Evolutionary conservation across 768 basidiomycete species (phyloP).

Genomic region (Coprinopsis marcescibilis): DNA sequence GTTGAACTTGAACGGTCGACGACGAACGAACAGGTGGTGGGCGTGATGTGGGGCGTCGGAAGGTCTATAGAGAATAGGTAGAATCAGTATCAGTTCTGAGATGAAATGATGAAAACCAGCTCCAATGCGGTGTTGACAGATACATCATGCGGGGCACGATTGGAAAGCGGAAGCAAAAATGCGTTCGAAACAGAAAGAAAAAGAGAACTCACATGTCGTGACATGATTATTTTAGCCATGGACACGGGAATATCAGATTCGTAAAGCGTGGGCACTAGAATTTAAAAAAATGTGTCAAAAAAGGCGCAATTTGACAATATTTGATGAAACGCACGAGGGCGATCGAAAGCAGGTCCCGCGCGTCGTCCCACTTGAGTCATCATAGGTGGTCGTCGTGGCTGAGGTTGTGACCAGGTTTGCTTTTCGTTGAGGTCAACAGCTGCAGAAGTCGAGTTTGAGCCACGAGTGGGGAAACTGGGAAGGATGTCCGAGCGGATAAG

Average conservation of each 20-base stretch:
- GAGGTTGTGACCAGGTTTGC: conserved; percentile 9
- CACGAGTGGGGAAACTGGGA: conserved; percentile 16
- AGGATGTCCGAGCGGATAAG: conserved; percentile 27
- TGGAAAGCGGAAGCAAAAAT: too few relatives aligned
- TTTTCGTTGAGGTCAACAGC: conserved; percentile 8
- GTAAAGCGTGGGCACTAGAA: conserved; percentile 26
- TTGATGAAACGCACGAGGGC: conserved; percentile 28
- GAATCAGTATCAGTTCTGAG: not conserved
- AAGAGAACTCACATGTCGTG: conserved; percentile 24
- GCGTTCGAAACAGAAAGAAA: too few relatives aligned
- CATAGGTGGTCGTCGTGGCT: conserved; percentile 15
- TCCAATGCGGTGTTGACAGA: not conserved
- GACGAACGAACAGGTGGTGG: conserved; percentile 23
- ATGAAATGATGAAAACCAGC: conserved; percentile 1
- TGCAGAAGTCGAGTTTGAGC: not conserved
- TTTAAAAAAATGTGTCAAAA: conserved; percentile 1
- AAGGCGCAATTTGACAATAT: conserved; percentile 12
- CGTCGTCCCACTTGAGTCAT: conserved; percentile 19
- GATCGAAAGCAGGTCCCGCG: conserved; percentile 25
- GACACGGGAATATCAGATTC: conserved; percentile 27
- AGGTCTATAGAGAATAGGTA: conserved; percentile 16
- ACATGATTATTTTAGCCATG: conserved; percentile 37
- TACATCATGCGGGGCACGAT: too few relatives aligned
- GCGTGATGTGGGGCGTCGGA: conserved; percentile 24
- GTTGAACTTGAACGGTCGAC: conserved; percentile 5